Evolutionary conservation across 2,329 filamentous ascomycete species (phyloP).

Genomic region (Didymella segeticola): DNA sequence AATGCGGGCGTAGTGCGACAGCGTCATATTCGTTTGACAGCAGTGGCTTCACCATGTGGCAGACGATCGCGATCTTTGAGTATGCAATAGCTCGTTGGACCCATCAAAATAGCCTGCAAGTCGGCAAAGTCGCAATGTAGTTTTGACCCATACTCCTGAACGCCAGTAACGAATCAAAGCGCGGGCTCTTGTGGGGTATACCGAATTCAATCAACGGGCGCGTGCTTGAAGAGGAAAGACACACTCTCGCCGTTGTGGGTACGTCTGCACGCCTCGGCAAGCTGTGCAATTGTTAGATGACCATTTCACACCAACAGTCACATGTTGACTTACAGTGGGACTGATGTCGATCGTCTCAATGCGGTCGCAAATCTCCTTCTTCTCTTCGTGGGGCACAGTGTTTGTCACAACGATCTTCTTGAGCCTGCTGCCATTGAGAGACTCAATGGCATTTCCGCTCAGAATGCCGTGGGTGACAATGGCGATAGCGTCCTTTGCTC

Average conservation of each 20-base stretch:
- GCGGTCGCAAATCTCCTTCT: conserved; percentile 77
- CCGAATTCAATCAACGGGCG: conserved; percentile 55
- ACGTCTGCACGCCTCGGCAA: conserved; percentile 73
- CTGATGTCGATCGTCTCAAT: conserved; percentile 92
- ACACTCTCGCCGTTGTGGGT: conserved; percentile 77
- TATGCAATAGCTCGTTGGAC: conserved; percentile 10
- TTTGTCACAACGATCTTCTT: conserved; percentile 88
- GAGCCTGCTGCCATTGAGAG: conserved; percentile 78
- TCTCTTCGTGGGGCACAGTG: conserved; percentile 81
- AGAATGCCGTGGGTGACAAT: conserved; percentile 96
- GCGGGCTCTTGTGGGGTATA: conserved; percentile 15
- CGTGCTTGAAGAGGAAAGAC: conserved; percentile 73
- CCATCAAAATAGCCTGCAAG: conserved; percentile 9
- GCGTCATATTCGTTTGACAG: conserved; percentile 15
- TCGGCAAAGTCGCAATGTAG: conserved; percentile 15
- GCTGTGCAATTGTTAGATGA: conserved; percentile 42
- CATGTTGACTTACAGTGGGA: conserved; percentile 65
- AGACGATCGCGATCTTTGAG: conserved; percentile 9
- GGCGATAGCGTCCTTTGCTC: conserved; percentile 86
- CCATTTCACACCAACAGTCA: neutral
- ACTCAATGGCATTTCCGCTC: conserved; percentile 86
- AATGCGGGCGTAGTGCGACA: conserved; percentile 22
- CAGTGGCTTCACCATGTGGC: conserved; percentile 23
- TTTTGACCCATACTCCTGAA: conserved; percentile 22
- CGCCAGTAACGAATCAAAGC: conserved; percentile 22